Base-by-base conservation (phyloP, 164 flowering plant species). In the Berberis vulgaris region DNA sequence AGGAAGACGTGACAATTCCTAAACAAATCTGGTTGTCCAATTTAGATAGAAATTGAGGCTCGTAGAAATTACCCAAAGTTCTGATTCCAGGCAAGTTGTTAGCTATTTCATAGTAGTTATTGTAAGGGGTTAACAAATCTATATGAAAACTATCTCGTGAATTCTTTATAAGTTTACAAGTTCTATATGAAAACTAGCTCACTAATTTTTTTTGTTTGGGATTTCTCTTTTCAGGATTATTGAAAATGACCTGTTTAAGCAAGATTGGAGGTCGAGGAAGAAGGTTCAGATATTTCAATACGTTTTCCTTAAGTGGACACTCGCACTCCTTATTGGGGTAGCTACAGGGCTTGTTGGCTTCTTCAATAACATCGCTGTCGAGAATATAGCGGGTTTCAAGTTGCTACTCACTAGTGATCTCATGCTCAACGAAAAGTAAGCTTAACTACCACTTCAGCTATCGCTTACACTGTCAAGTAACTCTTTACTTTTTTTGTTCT, bases 161-260 rank as follows among this genome's bases (percentile, higher is more conserved):
- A 26, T 26, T 26, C 26, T 26, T 26, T 26, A 26, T 26, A 1
- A 5, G 10, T 52, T 52, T 10, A 52, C 55, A 49, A 11, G 6
- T 11, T 10, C n/a, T 10, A 52, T 57, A 3, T 57, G 44, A 41
- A 39, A 8, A 6, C 0, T 56, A 56, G 26, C 57, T 8, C 43
- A 56, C 41, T 41, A 40, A 7, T 63, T 52, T n/a, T 50, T 13
- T 46, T 53, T 10, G 45, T 0, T 49, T 5, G 26, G 40, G 12
- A 40, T 39, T 13, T 49, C 49, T 62, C 59, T 46, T 46, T 72
- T 57, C 78, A 93, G 98, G 84, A 86, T 93, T 58, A 55, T 82
- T 45, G 98, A 93, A 72, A 93, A 90, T 74, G 97, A 86, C 52
- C 74, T 90, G 45, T 85, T 93, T 64, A 93, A 93, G 84, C 89